These are phyloP conservation scores for Chalaropsis ovoidea DNA, from an alignment of 2,329 filamentous ascomycete genomes.

Conservation along the genomic window DNA sequence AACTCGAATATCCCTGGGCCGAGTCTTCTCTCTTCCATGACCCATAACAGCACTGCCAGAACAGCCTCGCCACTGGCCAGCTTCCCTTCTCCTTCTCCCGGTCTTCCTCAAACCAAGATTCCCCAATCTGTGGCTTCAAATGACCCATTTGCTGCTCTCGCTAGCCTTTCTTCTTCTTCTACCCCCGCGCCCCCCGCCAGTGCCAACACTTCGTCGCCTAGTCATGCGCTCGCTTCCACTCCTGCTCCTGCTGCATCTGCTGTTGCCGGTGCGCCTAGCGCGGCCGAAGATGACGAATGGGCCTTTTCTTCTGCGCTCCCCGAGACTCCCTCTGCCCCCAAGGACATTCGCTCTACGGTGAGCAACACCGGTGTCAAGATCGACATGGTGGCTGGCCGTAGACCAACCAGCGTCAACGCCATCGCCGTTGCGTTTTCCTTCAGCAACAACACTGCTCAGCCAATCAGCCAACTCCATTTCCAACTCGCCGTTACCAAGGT, in stretches of 20 bases:
- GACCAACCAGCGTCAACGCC: conserved; percentile 42
- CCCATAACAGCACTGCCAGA: conserved; percentile 48
- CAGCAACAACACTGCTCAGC: conserved; percentile 64
- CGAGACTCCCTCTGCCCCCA: conserved; percentile 43
- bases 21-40: conserved; percentile 53
- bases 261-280: conserved; percentile 31
- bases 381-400: conserved; percentile 59
- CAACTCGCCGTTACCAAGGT: conserved; percentile 92
- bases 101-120: not conserved
- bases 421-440: conserved; percentile 70
- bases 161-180: conserved; percentile 27
- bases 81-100: conserved; percentile 42
- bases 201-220: not conserved
- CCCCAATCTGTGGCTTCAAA: conserved; percentile 29
- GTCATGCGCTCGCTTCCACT: conserved; percentile 27
- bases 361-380: conserved; percentile 62
- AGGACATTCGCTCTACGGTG: conserved; percentile 54
- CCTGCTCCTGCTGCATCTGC: conserved; percentile 29
- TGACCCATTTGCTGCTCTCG: conserved; percentile 47
- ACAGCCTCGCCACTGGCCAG: conserved; percentile 34
- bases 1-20: conserved; percentile 58
- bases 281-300: conserved; percentile 77
- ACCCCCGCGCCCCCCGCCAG: conserved; percentile 28
- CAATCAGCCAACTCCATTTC: conserved; percentile 72
- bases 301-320: conserved; percentile 82